Conservation (phyloP, 768 basidiomycete genomes). For the Tricholoma bakamatsutake region DNA sequence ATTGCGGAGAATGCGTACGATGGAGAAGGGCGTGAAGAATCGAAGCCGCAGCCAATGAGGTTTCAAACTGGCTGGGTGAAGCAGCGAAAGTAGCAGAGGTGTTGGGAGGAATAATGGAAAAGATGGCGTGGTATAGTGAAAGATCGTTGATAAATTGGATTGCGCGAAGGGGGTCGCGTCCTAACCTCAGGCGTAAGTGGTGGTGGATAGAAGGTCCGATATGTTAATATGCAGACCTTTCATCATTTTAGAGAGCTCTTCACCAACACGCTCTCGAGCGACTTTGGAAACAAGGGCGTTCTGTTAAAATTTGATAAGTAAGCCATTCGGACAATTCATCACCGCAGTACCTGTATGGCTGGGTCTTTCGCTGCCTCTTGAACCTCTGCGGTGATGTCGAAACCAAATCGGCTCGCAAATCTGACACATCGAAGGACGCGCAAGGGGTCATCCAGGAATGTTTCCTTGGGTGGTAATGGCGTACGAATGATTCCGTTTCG, state of each 20-base stretch:
- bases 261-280: constrained; percentile 85
- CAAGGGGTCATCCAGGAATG: constrained; percentile 91
- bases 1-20: constrained; percentile 18
- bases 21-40: constrained; percentile 50
- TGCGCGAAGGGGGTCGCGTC: constrained; percentile 66
- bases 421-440: constrained; percentile 87
- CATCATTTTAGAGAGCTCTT: constrained; percentile 93
- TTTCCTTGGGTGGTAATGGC: constrained; percentile 79
- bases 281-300: constrained; percentile 72
- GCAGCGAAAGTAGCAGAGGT: constrained; percentile 40
- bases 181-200: constrained; percentile 31
- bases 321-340: not conserved
- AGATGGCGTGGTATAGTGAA: constrained; percentile 62
- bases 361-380: constrained; percentile 53
- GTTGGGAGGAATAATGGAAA: constrained; percentile 46
- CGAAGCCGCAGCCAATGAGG: constrained; percentile 49
- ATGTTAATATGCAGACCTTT: constrained; percentile 46
- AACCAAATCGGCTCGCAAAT: constrained; percentile 89
- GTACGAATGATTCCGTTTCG: constrained; percentile 76
- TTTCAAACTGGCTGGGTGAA: constrained; percentile 28
- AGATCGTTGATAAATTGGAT: constrained; percentile 72
- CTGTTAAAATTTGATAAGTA: constrained; percentile 34
- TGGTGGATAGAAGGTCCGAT: constrained; percentile 1
- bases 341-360: constrained; percentile 52
- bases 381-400: constrained; percentile 66